These are phyloP conservation scores for Globisporangium parvum DNA, from an alignment of 352 stramenopile genomes.

Conservation along the genomic window DNA sequence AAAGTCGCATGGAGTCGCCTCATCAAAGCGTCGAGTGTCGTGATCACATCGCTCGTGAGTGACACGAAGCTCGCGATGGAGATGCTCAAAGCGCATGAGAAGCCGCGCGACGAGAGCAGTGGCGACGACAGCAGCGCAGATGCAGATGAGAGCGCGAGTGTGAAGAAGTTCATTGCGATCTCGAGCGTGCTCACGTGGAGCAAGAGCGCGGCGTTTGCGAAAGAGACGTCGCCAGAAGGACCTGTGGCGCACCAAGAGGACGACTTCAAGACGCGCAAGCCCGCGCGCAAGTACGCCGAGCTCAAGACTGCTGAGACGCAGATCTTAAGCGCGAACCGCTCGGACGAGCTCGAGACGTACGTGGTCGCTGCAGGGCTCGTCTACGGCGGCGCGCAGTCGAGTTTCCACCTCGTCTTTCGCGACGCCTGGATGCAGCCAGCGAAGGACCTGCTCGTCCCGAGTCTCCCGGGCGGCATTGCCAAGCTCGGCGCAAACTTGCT, in stretches of 20 bases:
- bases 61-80: conserved; percentile 59
- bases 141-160: conserved; percentile 10
- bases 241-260: conserved; percentile 51
- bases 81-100: conserved; percentile 62
- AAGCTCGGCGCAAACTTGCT: conserved; percentile 54
- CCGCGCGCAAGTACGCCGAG: conserved; percentile 56
- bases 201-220: conserved; percentile 52
- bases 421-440: conserved; percentile 67
- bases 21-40: conserved; percentile 45
- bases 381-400: conserved; percentile 72
- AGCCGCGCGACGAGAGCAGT: conserved; percentile 16
- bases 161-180: conserved; percentile 71
- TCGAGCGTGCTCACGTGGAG: conserved; percentile 79
- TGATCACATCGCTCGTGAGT: conserved; percentile 41
- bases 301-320: conserved; percentile 83
- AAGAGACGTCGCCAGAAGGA: conserved; percentile 25
- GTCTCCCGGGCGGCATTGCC: conserved; percentile 26
- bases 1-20: conserved; percentile 43
- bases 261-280: conserved; percentile 75
- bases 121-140: conserved; percentile 22
- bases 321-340: conserved; percentile 59
- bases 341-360: conserved; percentile 63
- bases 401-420: conserved; percentile 59
- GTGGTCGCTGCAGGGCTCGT: conserved; percentile 68
- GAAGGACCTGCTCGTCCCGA: conserved; percentile 50